These are phyloP conservation scores for Albophoma yamanashiensis DNA, from an alignment of 2,329 filamentous ascomycete species.

Conservation along the genomic window DNA sequence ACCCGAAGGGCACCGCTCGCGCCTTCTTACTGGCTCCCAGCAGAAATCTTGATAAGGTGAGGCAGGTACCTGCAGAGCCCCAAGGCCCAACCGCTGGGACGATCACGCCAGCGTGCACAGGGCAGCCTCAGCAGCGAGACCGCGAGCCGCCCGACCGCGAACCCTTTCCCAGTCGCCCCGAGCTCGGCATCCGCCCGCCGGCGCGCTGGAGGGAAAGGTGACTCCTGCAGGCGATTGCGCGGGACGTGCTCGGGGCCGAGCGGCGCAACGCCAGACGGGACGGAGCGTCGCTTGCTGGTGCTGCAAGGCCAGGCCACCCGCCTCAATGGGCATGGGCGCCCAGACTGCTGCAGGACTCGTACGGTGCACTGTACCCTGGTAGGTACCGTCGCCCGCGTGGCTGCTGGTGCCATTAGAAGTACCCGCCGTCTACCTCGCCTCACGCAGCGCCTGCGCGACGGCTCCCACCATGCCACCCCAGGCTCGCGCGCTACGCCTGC, in stretches of 20 bases:
- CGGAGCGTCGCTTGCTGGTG: background rate
- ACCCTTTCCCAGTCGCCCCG: background rate
- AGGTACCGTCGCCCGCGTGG: background rate
- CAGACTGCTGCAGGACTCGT: too few relatives aligned
- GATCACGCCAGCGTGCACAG: background rate
- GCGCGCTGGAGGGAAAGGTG: background rate
- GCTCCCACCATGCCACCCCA: background rate
- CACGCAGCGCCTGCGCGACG: background rate
- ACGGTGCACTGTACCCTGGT: too few relatives aligned
- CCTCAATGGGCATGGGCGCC: background rate
- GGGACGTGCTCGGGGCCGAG: background rate
- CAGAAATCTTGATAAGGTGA: background rate
- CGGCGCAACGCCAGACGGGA: background rate
- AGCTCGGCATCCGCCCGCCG: background rate
- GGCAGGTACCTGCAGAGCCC: background rate
- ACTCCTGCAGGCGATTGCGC: background rate
- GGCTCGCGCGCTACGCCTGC: background rate
- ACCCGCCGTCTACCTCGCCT: too few relatives aligned
- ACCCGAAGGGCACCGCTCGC: background rate
- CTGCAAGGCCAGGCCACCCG: background rate
- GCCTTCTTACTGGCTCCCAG: background rate
- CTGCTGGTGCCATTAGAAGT: background rate
- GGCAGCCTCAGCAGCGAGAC: background rate
- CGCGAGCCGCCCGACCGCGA: background rate
- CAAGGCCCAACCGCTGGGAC: background rate